Percentiles rank a stretch among this genome's conserved stretches.
These are phyloP conservation scores for Xylaria venustula DNA, from an alignment of 495 filamentous ascomycete species.

Conservation along the genomic window DNA sequence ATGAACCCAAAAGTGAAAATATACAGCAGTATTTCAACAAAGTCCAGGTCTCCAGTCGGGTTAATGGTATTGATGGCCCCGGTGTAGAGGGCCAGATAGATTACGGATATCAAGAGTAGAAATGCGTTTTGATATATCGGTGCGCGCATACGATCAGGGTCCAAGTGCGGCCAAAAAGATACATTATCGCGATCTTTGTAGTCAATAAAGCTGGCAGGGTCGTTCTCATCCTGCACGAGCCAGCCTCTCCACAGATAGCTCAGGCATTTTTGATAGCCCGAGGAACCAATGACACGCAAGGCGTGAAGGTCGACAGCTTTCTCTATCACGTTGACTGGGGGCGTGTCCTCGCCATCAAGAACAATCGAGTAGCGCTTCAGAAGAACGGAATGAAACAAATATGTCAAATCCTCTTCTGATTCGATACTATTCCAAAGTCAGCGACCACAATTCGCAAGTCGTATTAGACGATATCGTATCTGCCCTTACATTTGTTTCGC, in stretches of 20 bases:
- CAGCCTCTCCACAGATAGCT: constrained; percentile 90
- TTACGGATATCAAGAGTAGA: constrained; percentile 78
- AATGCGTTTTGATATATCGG: constrained; percentile 89
- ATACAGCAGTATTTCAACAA: constrained; percentile 83
- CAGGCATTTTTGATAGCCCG: constrained; percentile 94
- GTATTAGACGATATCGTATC: neutral
- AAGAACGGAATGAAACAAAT: constrained; percentile 76
- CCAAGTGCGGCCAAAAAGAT: constrained; percentile 74
- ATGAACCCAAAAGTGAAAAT: constrained; percentile 91
- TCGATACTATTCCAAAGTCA: constrained; percentile 60
- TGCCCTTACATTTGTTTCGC: constrained; percentile 72
- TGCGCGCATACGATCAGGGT: constrained; percentile 90
- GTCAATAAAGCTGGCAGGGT: constrained; percentile 80
- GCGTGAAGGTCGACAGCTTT: constrained; percentile 91
- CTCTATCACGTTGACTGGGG: constrained; percentile 83
- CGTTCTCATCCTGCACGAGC: constrained; percentile 90
- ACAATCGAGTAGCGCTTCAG: constrained; percentile 89
- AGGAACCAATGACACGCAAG: constrained; percentile 78
- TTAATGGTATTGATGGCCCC: constrained; percentile 91
- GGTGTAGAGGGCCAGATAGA: constrained; percentile 84
- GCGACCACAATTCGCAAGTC: neutral
- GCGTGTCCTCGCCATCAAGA: constrained; percentile 64
- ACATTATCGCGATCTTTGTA: constrained; percentile 76
- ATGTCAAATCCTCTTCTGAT: constrained; percentile 68
- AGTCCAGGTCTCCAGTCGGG: constrained; percentile 68